Evolutionary conservation across 495 filamentous ascomycete species (phyloP).

Genomic region (Ascodesmis nigricans): DNA sequence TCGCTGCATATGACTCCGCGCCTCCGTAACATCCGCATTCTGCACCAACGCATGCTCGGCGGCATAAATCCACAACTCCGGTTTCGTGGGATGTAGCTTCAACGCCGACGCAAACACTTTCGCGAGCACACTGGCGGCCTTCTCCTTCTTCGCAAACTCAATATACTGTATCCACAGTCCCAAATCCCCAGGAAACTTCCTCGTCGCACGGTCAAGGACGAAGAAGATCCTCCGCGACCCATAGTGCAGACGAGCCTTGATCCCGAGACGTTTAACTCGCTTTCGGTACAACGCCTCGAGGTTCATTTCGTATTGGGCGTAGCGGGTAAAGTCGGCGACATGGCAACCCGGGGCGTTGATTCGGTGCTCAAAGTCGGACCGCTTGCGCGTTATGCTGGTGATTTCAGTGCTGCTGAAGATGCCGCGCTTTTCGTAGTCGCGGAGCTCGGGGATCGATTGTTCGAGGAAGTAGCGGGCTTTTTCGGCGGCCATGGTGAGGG

Average conservation of each 20-base stretch:
- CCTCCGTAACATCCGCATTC: slow-evolving; percentile 63
- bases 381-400: slow-evolving; percentile 59
- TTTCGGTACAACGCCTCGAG: slow-evolving; percentile 63
- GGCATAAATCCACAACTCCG: slow-evolving; percentile 72
- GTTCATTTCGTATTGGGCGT: slow-evolving; percentile 79
- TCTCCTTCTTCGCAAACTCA: slow-evolving; percentile 52
- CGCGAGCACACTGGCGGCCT: slow-evolving; percentile 56
- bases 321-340: slow-evolving; percentile 59
- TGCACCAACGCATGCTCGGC: slow-evolving; percentile 52
- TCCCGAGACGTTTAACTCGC: slow-evolving; percentile 53
- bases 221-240: slow-evolving; percentile 69
- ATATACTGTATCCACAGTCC: slow-evolving; percentile 86
- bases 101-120: slow-evolving; percentile 55
- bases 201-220: slow-evolving; percentile 68
- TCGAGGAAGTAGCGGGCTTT: slow-evolving; percentile 91
- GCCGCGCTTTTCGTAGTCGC: slow-evolving; percentile 66
- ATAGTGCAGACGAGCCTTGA: slow-evolving; percentile 37
- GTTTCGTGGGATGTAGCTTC: slow-evolving; percentile 62
- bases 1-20: slow-evolving; percentile 67
- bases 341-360: slow-evolving; percentile 58
- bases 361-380: slow-evolving; percentile 82
- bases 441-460: slow-evolving; percentile 71
- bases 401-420: slow-evolving; percentile 80
- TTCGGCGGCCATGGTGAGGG: slow-evolving; percentile 32
- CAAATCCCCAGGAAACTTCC: slow-evolving; percentile 62